Conservation (phyloP, 1,284 basidiomycete genomes). For the Sphaerobolus stellatus region DNA sequence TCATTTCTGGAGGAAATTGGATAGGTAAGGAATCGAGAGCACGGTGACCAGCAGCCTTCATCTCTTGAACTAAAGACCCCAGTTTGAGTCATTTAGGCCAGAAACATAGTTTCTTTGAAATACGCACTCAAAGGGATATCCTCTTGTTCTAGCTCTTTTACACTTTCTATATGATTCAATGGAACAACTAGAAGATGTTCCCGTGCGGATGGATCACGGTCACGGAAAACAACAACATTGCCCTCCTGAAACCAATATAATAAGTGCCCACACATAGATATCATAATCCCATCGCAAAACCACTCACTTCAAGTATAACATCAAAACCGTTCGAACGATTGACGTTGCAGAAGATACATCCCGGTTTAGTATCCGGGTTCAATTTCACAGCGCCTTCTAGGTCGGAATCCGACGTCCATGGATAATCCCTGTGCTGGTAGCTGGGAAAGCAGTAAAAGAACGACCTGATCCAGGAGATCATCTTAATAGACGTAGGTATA, state of each 20-base stretch:
- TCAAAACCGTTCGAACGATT: neutral
- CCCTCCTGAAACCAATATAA: constrained; percentile 44
- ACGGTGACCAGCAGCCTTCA: constrained; percentile 58
- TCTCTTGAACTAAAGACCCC: constrained; percentile 48
- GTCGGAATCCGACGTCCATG: no score
- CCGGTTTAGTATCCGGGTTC: constrained; percentile 4
- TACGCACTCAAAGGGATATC: constrained; percentile 53
- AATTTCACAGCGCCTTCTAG: no score
- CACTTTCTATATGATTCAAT: constrained; percentile 46
- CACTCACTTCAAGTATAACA: neutral
- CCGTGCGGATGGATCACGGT: constrained; percentile 58
- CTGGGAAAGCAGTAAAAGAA: no score
- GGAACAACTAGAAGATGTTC: constrained; percentile 69
- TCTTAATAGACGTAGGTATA: no score
- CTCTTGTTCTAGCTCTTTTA: constrained; percentile 38
- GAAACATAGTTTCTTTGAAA: no score
- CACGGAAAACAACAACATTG: constrained; percentile 59
- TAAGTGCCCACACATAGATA: neutral
- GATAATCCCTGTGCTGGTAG: no score
- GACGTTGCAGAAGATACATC: constrained; percentile 11
- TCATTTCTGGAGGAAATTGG: constrained; percentile 37
- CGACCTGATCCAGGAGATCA: no score
- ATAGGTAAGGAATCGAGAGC: constrained; percentile 45
- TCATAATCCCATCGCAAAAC: neutral
- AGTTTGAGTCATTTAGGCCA: constrained; percentile 1